Conservation (phyloP, 2,329 filamentous ascomycete species). For the Zymoseptoria brevis region DNA sequence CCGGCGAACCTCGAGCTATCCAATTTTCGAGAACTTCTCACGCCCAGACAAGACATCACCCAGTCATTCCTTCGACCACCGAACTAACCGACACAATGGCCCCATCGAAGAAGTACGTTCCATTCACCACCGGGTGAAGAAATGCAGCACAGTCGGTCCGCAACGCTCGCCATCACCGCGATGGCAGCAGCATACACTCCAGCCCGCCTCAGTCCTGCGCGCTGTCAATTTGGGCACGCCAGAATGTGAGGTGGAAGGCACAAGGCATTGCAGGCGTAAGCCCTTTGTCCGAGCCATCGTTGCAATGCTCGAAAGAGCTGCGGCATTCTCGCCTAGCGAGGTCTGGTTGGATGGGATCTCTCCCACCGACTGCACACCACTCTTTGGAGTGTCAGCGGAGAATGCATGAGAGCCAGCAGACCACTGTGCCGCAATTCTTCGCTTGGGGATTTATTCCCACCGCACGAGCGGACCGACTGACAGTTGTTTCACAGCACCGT, state of each 20-base stretch:
- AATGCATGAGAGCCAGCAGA: slow-evolving; percentile 55
- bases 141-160: slow-evolving; percentile 71
- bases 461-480: slow-evolving; percentile 58
- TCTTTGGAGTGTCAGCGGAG: slow-evolving; percentile 26
- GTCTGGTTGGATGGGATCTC: slow-evolving; percentile 22
- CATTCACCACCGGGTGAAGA: slow-evolving; percentile 33
- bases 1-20: slow-evolving; percentile 4
- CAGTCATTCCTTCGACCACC: slow-evolving; percentile 32
- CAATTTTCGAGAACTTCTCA: slow-evolving; percentile 13
- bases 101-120: slow-evolving; percentile 50
- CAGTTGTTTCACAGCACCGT: slow-evolving; percentile 60
- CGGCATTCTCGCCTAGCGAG: slow-evolving; percentile 25
- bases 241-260: slow-evolving; percentile 26
- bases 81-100: slow-evolving; percentile 47
- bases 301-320: slow-evolving; percentile 17
- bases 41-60: slow-evolving; percentile 8
- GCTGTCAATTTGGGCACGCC: slow-evolving; percentile 29
- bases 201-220: slow-evolving; percentile 29
- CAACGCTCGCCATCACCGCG: slow-evolving; percentile 27
- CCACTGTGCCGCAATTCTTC: slow-evolving; percentile 90
- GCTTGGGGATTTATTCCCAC: slow-evolving; percentile 60
- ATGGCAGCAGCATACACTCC: slow-evolving; percentile 20
- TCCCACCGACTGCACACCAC: slow-evolving; percentile 68
- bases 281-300: slow-evolving; percentile 3
- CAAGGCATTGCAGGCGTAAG: slow-evolving; percentile 9